Conservation (phyloP, 257 asterid species). For the Primulina tabacum region DNA sequence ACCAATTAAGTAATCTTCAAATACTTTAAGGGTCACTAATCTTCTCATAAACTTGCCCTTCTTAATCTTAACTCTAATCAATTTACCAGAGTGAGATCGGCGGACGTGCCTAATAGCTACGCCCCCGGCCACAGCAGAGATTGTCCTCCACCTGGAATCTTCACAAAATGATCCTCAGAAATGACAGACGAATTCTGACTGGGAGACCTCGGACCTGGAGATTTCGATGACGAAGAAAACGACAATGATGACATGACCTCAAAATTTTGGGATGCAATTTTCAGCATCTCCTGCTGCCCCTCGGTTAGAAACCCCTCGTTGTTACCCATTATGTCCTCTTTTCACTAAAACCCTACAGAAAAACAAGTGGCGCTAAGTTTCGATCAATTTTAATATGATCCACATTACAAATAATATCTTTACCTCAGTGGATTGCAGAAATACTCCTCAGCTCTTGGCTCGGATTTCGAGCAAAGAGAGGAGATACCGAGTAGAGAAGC, state of each 20-base stretch:
- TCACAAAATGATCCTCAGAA: slow-evolving; percentile 57
- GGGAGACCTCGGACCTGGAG: slow-evolving; percentile 51
- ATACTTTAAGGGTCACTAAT: neutral
- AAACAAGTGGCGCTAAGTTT: slow-evolving; percentile 13
- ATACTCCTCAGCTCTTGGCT: slow-evolving; percentile 64
- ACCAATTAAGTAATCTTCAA: neutral
- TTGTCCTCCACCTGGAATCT: slow-evolving; percentile 71
- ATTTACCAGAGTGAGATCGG: slow-evolving; percentile 76
- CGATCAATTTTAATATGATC: neutral
- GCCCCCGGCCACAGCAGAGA: slow-evolving; percentile 62
- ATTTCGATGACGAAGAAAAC: slow-evolving; percentile 50
- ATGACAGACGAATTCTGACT: slow-evolving; percentile 36
- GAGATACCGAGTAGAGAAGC: slow-evolving; percentile 32
- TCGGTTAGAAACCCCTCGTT: slow-evolving; percentile 82
- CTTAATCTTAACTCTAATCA: slow-evolving; percentile 69
- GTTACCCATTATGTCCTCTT: slow-evolving; percentile 61
- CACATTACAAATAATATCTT: neutral
- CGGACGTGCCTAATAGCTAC: slow-evolving; percentile 68
- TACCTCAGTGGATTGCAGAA: slow-evolving; percentile 38
- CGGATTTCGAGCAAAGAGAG: slow-evolving; percentile 98
- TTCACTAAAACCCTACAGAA: slow-evolving; percentile 41
- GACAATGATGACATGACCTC: slow-evolving; percentile 60
- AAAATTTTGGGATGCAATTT: slow-evolving; percentile 67
- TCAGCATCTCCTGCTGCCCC: slow-evolving; percentile 80
- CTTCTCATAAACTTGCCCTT: slow-evolving; percentile 47